phyloP scores from a whole-genome alignment of 257 asterid genomes.

The Penstemon barbatus region DNA sequence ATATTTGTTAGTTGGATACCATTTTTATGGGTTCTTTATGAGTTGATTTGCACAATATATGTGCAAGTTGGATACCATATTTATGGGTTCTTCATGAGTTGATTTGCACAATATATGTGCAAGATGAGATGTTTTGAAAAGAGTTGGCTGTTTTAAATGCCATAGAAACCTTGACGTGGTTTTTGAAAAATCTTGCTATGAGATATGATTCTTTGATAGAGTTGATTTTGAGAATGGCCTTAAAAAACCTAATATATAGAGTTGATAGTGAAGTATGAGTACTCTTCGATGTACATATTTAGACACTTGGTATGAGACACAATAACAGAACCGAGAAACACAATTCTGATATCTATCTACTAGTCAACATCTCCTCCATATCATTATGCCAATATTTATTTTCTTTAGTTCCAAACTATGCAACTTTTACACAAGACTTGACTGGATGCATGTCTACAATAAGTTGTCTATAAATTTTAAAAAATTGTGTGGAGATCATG shows the following conservation, averaged over 20 bases:
- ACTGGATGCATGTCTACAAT: neutral
- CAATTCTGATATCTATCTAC: neutral
- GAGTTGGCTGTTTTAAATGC: conserved; percentile 5
- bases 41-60: neutral
- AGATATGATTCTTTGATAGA: neutral
- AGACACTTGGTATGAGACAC: neutral
- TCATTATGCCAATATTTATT: neutral
- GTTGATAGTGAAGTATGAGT: neutral
- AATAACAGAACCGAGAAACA: neutral
- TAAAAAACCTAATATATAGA: too few relatives aligned
- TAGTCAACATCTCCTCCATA: neutral
- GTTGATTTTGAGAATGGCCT: conserved; percentile 4
- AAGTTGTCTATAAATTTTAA: neutral
- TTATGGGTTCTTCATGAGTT: neutral
- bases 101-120: neutral
- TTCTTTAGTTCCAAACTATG: neutral
- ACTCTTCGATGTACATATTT: neutral
- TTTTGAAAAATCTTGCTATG: neutral
- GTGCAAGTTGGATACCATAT: neutral
- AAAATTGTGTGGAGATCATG: neutral
- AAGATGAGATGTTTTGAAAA: neutral
- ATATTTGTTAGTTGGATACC: neutral
- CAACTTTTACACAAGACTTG: conserved; percentile 2
- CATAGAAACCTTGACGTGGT: neutral
- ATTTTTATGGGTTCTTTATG: neutral